Conservation (phyloP, 768 basidiomycete species). For the Terana coerulea region DNA sequence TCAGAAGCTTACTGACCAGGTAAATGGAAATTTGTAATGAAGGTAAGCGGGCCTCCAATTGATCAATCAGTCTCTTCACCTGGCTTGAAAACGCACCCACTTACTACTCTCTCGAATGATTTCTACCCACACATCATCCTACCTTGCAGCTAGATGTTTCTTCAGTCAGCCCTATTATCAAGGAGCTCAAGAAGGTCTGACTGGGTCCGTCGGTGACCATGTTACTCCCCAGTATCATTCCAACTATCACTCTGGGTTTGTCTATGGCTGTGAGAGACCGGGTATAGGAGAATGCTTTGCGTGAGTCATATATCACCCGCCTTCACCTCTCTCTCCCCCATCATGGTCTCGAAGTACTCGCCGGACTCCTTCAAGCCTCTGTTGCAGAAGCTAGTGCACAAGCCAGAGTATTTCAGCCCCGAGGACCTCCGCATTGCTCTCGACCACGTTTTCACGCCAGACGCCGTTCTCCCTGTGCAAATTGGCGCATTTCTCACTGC, state of each 20-base stretch:
- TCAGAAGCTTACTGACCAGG: no score
- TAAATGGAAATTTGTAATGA: no score
- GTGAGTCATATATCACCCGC: not conserved
- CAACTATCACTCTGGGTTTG: not conserved
- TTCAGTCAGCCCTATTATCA: no score
- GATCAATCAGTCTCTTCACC: no score
- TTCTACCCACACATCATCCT: no score
- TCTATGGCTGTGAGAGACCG: not conserved
- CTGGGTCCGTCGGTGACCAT: no score
- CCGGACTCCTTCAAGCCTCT: slow-evolving; percentile 70
- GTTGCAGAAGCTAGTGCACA: slow-evolving; percentile 72
- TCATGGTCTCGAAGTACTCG: slow-evolving; percentile 20
- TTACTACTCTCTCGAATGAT: no score
- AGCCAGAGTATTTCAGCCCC: slow-evolving; percentile 77
- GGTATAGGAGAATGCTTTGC: not conserved
- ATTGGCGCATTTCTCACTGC: slow-evolving; percentile 90
- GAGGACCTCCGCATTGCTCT: slow-evolving; percentile 73
- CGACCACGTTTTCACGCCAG: slow-evolving; percentile 67
- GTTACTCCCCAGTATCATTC: not conserved
- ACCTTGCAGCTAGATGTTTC: no score
- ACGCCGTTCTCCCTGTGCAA: slow-evolving; percentile 63
- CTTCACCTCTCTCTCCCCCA: slow-evolving; percentile 5
- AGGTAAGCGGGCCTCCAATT: no score
- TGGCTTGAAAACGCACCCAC: no score
- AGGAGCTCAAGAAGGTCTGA: no score